A percentile compares a stretch with the other conserved stretches of the same genome.
Evolutionary conservation across 371 early-diverging fungal species (phyloP).

Genomic region (Nematocida major): DNA sequence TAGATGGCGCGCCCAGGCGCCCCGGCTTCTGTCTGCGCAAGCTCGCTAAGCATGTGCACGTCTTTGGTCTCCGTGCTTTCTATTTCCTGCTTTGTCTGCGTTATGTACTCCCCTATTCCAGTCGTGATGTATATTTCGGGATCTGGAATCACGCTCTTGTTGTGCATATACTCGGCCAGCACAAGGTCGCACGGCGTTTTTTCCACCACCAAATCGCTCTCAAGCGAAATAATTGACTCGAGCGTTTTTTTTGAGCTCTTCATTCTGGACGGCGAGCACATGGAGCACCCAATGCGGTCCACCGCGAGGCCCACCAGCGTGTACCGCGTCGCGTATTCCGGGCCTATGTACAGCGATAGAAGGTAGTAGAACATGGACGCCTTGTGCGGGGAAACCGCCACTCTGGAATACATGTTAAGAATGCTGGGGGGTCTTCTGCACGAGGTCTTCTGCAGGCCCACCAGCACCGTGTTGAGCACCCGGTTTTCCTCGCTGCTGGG

Average conservation of each 20-base stretch:
- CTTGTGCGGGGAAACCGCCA: constrained; percentile 11
- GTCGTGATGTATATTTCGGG: background rate
- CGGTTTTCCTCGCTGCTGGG: constrained; percentile 3
- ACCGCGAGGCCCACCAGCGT: constrained; percentile 6
- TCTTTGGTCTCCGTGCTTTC: background rate
- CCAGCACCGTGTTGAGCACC: background rate
- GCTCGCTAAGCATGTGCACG: background rate
- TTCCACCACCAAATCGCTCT: background rate
- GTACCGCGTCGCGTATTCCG: background rate
- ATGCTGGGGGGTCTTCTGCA: background rate
- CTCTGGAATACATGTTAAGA: constrained; percentile 16
- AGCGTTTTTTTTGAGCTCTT: constrained; percentile 1
- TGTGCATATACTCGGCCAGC: constrained; percentile 30
- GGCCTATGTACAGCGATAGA: constrained; percentile 14
- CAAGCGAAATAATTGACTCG: constrained; percentile 13
- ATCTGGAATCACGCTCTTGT: background rate
- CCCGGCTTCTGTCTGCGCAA: background rate
- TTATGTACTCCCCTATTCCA: background rate
- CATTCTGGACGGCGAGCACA: background rate
- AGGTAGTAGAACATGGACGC: constrained; percentile 20
- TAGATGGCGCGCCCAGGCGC: background rate
- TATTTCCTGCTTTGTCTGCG: background rate
- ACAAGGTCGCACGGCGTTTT: constrained; percentile 3
- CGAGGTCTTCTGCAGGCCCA: background rate
- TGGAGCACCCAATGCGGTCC: background rate